Percentiles rank a stretch among this genome's conserved stretches.
Conservation (phyloP, 768 basidiomycete species). For the Tremella yokohamensis region DNA sequence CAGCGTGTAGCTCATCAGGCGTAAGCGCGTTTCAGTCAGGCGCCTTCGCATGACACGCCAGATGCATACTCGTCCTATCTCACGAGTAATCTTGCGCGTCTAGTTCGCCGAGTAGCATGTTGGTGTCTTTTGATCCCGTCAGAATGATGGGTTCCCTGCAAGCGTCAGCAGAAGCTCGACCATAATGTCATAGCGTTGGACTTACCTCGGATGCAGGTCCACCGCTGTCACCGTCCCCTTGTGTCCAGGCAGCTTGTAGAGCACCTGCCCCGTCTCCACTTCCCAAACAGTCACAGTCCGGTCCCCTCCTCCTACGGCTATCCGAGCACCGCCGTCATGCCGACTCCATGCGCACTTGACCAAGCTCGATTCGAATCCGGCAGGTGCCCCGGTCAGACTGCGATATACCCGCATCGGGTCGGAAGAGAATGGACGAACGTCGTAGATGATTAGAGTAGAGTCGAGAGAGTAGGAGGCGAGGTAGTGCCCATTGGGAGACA, state of each 20-base stretch:
- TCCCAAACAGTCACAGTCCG: constrained; percentile 54
- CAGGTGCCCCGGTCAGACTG: constrained; percentile 70
- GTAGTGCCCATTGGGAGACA: constrained; percentile 83
- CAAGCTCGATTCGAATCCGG: constrained; percentile 87
- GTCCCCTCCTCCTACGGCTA: constrained; percentile 54
- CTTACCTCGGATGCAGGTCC: constrained; percentile 93
- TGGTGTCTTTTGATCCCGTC: constrained; percentile 87
- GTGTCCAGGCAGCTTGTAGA: constrained; percentile 73
- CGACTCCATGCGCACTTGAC: constrained; percentile 83
- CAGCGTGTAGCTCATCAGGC: background rate
- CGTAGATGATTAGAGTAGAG: constrained; percentile 82
- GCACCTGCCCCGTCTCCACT: constrained; percentile 45
- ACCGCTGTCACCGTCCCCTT: constrained; percentile 94
- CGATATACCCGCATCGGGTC: constrained; percentile 77
- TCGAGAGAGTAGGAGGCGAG: constrained; percentile 88
- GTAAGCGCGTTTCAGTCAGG: background rate
- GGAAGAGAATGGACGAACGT: constrained; percentile 89
- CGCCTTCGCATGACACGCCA: background rate
- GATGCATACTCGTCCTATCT: constrained; percentile 3
- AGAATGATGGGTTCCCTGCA: constrained; percentile 61
- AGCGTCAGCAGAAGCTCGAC: background rate
- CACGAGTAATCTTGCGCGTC: constrained; percentile 54
- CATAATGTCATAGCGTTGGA: constrained; percentile 10
- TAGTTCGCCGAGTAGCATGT: constrained; percentile 86
- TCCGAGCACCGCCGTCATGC: constrained; percentile 50